Evolutionary conservation across 2,329 filamentous ascomycete genomes (phyloP), one percentile per base, ranked within the genome.

Genomic region (Venturia nashicola): DNA sequence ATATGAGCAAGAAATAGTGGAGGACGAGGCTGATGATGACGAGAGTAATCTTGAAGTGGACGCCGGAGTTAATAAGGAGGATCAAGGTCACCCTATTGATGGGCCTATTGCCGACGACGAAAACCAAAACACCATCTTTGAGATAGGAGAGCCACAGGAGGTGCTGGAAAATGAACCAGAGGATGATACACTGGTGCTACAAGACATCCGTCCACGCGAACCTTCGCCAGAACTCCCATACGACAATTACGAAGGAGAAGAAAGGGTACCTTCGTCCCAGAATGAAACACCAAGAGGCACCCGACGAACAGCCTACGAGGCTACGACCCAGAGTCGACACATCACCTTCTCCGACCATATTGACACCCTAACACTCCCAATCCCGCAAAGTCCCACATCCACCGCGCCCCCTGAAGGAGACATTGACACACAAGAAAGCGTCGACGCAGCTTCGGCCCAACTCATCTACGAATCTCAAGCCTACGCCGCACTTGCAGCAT

Each of bases 381-480:
- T 57, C 14, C 27, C 51, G n/a, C 27, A 12, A 57, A 57, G 51
- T 57, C 59, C 39, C 27, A 39, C 23, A 6, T 42, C 36, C 5
- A 44, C 59, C 6, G 36, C 20, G 9, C 5, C 59, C n/a, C 11
- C 9, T 14, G 57, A 40, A 42, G 59, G 43, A 43, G 36, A 42
- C 20, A 8, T 27, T 5, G 59, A 60, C 9, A 42, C 59, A 27
- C 39, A 60, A 27, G 59, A 60, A 60, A 60, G 59, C 16, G 14
- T 42, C 36, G 59, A 60, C 20, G 39, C 59, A 27, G 59, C 59
- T 8, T 60, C 59, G n/a, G 42, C 39, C 6, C 59, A 60, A 23
- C 59, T 60, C 59, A 34, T 60, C 27, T 44, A 60, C n/a, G 59
- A 60, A n/a, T 57, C 51, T 11, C 51, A 57, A 57, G 32, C 51